These are phyloP conservation scores for Saprolegnia parasitica DNA, from an alignment of 352 stramenopile species.

Conservation along the genomic window DNA sequence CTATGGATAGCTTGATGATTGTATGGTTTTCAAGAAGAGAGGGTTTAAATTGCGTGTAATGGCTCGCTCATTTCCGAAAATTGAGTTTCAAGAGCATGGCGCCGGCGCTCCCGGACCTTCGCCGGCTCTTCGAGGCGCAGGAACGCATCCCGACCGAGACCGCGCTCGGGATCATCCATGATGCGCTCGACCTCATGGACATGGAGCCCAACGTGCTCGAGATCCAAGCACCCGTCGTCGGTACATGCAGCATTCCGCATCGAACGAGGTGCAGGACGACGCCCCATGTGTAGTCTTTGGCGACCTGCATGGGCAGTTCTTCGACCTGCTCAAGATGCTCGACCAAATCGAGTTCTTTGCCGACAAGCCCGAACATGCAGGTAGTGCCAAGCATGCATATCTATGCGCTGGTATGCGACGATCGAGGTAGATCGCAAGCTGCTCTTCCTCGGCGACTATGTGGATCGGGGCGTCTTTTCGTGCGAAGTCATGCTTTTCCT, in stretches of 20 bases:
- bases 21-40: neutral
- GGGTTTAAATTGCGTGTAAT: constrained; percentile 25
- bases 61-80: constrained; percentile 34
- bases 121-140: constrained; percentile 59
- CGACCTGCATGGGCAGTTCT: constrained; percentile 81
- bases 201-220: constrained; percentile 56
- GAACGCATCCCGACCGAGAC: constrained; percentile 47
- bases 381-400: constrained; percentile 26
- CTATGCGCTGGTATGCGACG: neutral
- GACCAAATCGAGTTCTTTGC: constrained; percentile 41
- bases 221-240: constrained; percentile 42
- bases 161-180: constrained; percentile 58
- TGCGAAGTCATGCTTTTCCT: constrained; percentile 80
- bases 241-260: constrained; percentile 30
- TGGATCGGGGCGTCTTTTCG: constrained; percentile 73
- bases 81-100: constrained; percentile 32
- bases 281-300: constrained; percentile 54
- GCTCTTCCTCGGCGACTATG: constrained; percentile 75
- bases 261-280: constrained; percentile 22
- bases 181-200: constrained; percentile 55
- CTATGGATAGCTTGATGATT: neutral
- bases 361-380: constrained; percentile 32
- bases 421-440: constrained; percentile 42
- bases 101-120: constrained; percentile 40
- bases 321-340: constrained; percentile 60